These are phyloP conservation scores for Quercus bicolor DNA, from an alignment of 306 rosid genomes.

Conservation along the genomic window DNA sequence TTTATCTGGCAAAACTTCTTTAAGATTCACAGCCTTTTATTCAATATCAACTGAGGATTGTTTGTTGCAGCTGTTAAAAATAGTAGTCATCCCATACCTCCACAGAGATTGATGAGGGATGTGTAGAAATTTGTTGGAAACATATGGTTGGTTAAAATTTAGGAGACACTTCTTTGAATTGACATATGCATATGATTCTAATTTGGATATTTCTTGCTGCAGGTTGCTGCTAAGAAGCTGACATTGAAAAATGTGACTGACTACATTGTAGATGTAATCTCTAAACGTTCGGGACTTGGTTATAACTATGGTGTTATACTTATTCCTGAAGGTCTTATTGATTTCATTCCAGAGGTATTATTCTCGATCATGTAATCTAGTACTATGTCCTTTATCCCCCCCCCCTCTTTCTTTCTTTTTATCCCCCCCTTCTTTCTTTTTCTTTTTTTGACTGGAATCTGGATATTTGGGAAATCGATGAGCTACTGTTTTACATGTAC, in stretches of 20 bases:
- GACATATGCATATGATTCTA: constrained; percentile 3
- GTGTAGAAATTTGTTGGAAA: neutral
- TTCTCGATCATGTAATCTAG: constrained; percentile 15
- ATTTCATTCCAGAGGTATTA: constrained; percentile 97
- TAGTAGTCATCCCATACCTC: neutral
- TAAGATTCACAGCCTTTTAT: neutral
- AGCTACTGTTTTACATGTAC: neutral
- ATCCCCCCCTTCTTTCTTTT: too few relatives aligned
- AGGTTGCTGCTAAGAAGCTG: constrained; percentile 95
- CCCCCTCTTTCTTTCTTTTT: neutral
- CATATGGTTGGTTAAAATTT: neutral
- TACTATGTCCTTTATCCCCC: neutral
- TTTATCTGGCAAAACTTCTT: neutral
- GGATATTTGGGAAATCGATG: neutral
- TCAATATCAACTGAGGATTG: neutral
- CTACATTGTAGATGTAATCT: constrained; percentile 78
- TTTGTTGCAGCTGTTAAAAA: neutral
- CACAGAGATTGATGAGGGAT: neutral
- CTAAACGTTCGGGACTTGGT: constrained; percentile 67
- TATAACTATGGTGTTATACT: constrained; percentile 95
- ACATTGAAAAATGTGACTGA: constrained; percentile 95
- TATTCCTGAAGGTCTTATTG: constrained; percentile 97
- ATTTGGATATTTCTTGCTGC: constrained; percentile 32
- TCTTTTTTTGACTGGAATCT: too few relatives aligned
- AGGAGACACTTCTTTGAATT: neutral